Percentiles rank a stretch among this genome's conserved stretches.
Evolutionary conservation across 2,329 filamentous ascomycete genomes (phyloP).

Genomic region (Pseudogymnoascus sp.): DNA sequence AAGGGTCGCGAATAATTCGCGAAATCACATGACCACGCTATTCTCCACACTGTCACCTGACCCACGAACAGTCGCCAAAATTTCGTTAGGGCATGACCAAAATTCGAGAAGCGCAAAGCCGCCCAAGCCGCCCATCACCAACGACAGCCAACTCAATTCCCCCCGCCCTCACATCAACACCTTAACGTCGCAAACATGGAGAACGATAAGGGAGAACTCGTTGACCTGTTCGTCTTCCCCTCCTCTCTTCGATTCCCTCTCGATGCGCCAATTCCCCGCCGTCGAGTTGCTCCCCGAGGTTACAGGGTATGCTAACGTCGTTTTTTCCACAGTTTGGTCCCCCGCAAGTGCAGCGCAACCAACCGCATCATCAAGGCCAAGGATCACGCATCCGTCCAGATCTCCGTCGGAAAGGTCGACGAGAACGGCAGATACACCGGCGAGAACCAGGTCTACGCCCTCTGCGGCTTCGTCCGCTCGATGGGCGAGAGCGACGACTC

Average conservation of each 20-base stretch:
- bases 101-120: constrained; percentile 9
- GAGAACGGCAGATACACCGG: constrained; percentile 92
- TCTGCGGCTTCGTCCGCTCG: constrained; percentile 94
- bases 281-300: constrained; percentile 12
- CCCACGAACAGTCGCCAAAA: constrained; percentile 10
- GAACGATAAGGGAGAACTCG: constrained; percentile 99
- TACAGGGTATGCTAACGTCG: constrained; percentile 13
- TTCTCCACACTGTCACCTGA: neutral
- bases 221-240: constrained; percentile 74
- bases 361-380: constrained; percentile 99
- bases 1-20: constrained; percentile 3
- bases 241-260: neutral
- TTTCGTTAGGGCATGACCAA: constrained; percentile 9
- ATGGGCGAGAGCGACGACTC: constrained; percentile 98
- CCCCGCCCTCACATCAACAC: constrained; percentile 28
- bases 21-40: neutral
- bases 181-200: constrained; percentile 68
- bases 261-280: constrained; percentile 10
- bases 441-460: constrained; percentile 95
- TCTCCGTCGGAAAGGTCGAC: constrained; percentile 95
- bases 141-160: constrained; percentile 15
- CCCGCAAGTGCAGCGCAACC: constrained; percentile 97
- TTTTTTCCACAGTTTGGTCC: constrained; percentile 67
- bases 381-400: constrained; percentile 97
- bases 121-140: constrained; percentile 4